phyloP scores from a whole-genome alignment of 2,329 filamentous ascomycete genomes.

The Catunica adiposa region DNA sequence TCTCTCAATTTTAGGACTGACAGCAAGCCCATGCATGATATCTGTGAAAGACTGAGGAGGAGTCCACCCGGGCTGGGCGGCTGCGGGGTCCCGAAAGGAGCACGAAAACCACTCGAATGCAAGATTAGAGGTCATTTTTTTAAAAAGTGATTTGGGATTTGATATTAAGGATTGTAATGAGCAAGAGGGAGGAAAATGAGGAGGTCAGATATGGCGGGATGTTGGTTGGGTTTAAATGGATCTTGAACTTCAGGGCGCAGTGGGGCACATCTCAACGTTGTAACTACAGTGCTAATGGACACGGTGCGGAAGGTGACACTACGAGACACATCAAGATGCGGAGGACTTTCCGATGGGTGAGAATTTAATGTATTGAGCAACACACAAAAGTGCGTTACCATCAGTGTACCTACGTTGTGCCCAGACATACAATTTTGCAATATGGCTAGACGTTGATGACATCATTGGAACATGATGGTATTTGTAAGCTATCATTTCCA shows the following conservation, averaged over 20 bases:
- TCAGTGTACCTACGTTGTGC: no score
- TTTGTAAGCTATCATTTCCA: no score
- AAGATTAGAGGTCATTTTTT: constrained; percentile 19
- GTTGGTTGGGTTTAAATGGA: constrained; percentile 5
- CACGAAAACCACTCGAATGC: constrained; percentile 21
- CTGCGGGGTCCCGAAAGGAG: constrained; percentile 20
- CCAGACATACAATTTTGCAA: no score
- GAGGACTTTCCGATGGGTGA: no score
- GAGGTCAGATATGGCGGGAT: neutral
- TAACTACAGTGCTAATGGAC: neutral
- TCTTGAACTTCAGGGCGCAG: neutral
- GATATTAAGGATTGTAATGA: neutral
- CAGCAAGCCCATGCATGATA: neutral
- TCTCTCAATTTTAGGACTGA: constrained; percentile 18
- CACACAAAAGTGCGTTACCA: no score
- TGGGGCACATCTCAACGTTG: neutral
- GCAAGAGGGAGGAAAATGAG: neutral
- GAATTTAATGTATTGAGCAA: no score
- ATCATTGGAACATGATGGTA: no score
- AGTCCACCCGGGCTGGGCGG: constrained; percentile 19
- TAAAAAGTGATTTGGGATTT: neutral
- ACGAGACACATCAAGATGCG: no score
- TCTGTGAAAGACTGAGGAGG: constrained; percentile 17
- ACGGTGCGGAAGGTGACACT: neutral
- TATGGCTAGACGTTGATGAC: no score